Base-by-base conservation (phyloP, 768 basidiomycete genomes). In the Paxillus ammoniavirescens region DNA sequence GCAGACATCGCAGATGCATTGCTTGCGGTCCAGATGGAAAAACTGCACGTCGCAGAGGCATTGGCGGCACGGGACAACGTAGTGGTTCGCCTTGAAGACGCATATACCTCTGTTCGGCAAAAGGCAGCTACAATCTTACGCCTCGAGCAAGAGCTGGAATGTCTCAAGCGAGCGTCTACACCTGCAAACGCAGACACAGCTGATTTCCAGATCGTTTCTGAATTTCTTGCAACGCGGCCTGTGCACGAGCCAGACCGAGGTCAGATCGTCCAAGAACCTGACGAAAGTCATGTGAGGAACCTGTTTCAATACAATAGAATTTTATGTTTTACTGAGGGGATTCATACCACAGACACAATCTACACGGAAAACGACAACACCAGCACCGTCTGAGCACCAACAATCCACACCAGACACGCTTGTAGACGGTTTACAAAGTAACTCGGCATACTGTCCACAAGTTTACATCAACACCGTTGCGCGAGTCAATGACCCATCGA, bases 1-100 rank as follows among this genome's bases (percentile, higher is more conserved):
- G 13, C 50, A 6, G 47, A 55, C 8, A 35, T 55, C 33, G 79
- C 76, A 3, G 82, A 83, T 56, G 73, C 82, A 64, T 77, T 82
- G 10, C 68, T 86, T 26, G 79, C 82, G 53, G 70, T 83, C 17
- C 77, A 82, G 55, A 67, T 77, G 33, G 83, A 86, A 57, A 75
- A 73, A 38, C 52, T 77, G 46, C 77, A 78, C 45, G 78, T 83
- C 1, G 67, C 65, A 18, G 86, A 89, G 61, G 84, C 83, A 2
- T 65, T 84, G 49, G 72, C 69, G 26, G 87, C 87, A 30, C 81
- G 87, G 38, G 87, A 90, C 61, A 77, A 75, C 30, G 80, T 77
- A 14, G 78, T 86, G 2, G 69, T 78, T 40, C 80, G 80, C 30
- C 76, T 90, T 12, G 73, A 78, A 31, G 78, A 82, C 43, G 84